Percentiles rank a stretch among this genome's conserved stretches.
Conservation (phyloP, 2,329 filamentous ascomycete species). For the Pseudocercospora pini-densiflorae region DNA sequence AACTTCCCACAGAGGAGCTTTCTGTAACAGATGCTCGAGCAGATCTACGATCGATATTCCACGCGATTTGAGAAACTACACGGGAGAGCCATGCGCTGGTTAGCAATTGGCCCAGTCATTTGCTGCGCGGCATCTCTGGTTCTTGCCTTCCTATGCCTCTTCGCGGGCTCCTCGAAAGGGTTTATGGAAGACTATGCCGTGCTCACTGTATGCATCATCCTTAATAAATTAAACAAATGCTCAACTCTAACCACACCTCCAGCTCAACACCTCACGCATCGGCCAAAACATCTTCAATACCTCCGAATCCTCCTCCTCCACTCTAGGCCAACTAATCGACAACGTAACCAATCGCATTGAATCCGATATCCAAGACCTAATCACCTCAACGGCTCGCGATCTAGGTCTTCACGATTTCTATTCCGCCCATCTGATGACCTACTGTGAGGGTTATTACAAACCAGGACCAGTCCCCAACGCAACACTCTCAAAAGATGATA, state of each 20-base stretch:
- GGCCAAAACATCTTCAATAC: constrained; percentile 45
- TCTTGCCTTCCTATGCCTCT: constrained; percentile 63
- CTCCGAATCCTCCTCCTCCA: constrained; percentile 12
- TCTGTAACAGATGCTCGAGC: background rate
- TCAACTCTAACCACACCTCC: background rate
- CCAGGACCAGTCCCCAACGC: constrained; percentile 49
- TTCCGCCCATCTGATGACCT: constrained; percentile 63
- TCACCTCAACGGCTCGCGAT: constrained; percentile 46
- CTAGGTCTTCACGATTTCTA: constrained; percentile 66
- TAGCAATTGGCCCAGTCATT: constrained; percentile 29
- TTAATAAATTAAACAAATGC: background rate
- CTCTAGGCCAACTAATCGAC: constrained; percentile 32
- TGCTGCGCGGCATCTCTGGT: constrained; percentile 60
- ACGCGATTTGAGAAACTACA: background rate
- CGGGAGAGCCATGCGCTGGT: constrained; percentile 29
- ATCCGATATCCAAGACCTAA: constrained; percentile 43
- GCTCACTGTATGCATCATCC: constrained; percentile 52
- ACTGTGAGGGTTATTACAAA: constrained; percentile 58
- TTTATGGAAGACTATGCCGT: constrained; percentile 63
- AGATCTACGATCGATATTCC: background rate
- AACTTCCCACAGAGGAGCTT: background rate
- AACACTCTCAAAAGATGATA: constrained; percentile 44
- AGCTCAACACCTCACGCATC: constrained; percentile 62
- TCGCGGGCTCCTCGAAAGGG: constrained; percentile 60
- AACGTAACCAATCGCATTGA: constrained; percentile 41